Base-by-base conservation (phyloP, 257 asterid species). In the Petrea volubilis region DNA sequence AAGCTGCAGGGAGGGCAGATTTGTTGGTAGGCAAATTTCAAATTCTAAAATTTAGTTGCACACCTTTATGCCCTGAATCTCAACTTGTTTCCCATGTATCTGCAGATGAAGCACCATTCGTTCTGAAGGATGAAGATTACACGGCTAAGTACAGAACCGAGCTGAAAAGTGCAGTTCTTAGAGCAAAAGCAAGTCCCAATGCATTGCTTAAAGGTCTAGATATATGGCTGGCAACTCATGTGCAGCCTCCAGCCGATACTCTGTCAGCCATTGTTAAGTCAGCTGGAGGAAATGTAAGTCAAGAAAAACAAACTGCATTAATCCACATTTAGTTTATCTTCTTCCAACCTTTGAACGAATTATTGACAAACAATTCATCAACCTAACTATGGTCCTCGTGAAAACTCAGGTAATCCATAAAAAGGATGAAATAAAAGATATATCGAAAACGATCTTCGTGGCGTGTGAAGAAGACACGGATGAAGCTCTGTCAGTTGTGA, bases 231-330 rank as follows among this genome's bases (percentile, higher is more conserved):
- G 86, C 93, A 36, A 78, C 91, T 69, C 94, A 85, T 71, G 84
- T 86, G 58, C 87, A 89, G 59, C 96, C 96, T 68, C 93, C 96
- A 52, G 65, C 76, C 52, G 56, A 72, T 60, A 87, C 83, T 23
- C 74, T 93, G 63, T 83, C 90, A 25, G 84, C 86, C 73, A 85
- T 91, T 70, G 85, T 86, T 17, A 77, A 63, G 70, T 86, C 92
- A 27, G 96, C 98, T 8, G 97, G 97, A 24, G 96, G 91, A 76
- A 89, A 87, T 78, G 98, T 91, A 85, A 88, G 97, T 84, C 40
- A 21, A 49, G 27, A 11, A 9, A 28, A 8, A 53, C n/a, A 60
- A 31, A 7, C 51, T 51, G 11, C 14, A 7, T 44, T 13, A 58
- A 7, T 50, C 58, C 58, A 50, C 18, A 4, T 50, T 50, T 50